Evolutionary conservation across 2,329 filamentous ascomycete species (phyloP).

Genomic region (Sclerotinia glacialis): DNA sequence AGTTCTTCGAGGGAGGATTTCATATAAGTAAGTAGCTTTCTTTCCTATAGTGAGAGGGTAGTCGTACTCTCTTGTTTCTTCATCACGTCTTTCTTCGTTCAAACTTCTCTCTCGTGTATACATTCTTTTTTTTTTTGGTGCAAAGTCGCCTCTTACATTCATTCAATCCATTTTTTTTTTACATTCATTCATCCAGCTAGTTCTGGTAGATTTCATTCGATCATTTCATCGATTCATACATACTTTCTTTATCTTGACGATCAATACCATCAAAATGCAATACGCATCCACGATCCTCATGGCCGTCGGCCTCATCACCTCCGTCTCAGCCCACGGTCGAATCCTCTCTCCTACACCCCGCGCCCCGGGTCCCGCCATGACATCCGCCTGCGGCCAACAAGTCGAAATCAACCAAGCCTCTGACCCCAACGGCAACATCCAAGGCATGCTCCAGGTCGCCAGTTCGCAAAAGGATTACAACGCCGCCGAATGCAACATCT

Average conservation of each 20-base stretch:
- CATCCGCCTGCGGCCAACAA: conserved; percentile 43
- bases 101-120: background rate
- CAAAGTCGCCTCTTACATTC: conserved; percentile 22
- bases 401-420: conserved; percentile 41
- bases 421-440: conserved; percentile 39
- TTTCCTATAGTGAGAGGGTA: background rate
- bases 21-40: conserved; percentile 20
- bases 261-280: conserved; percentile 28
- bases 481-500: conserved; percentile 42
- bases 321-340: conserved; percentile 50
- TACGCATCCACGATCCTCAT: conserved; percentile 32
- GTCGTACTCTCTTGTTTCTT: conserved; percentile 5
- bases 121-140: conserved; percentile 22
- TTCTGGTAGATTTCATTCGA: conserved; percentile 21
- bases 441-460: conserved; percentile 40
- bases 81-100: conserved; percentile 15
- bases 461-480: conserved; percentile 35
- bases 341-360: conserved; percentile 46
- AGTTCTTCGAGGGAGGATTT: background rate
- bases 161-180: background rate
- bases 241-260: conserved; percentile 10
- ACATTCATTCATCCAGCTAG: conserved; percentile 23
- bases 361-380: conserved; percentile 45
- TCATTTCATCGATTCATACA: background rate
- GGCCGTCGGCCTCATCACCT: conserved; percentile 38